A percentile compares a stretch with the other conserved stretches of the same genome.
phyloP scores from a whole-genome alignment of 139 green algal genomes.

The Monoraphidium neglectum region DNA sequence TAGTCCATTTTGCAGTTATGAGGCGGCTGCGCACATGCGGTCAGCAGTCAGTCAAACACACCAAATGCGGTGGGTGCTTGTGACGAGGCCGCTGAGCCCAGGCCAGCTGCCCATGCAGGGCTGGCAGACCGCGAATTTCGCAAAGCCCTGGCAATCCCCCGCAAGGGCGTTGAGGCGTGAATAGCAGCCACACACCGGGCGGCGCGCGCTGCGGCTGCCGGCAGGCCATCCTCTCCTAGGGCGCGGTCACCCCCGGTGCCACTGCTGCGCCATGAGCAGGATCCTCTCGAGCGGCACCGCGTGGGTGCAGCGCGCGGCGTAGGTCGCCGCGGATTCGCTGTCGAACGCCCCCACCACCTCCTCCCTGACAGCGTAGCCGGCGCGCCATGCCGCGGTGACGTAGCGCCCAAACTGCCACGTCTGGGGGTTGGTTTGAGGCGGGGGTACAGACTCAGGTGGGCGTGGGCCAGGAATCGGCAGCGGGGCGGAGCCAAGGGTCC shows the following conservation, averaged over 20 bases:
- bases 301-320: constrained; percentile 19
- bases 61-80: no score
- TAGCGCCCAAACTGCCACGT: constrained; percentile 27
- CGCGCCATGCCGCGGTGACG: constrained; percentile 20
- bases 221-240: no score
- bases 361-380: constrained; percentile 23
- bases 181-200: no score
- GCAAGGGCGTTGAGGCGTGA: no score
- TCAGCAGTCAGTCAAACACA: no score
- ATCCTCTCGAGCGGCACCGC: constrained; percentile 16
- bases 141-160: no score
- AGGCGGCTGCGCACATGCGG: no score
- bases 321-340: constrained; percentile 5
- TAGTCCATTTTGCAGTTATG: no score
- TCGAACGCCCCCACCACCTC: constrained; percentile 28
- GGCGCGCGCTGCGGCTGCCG: no score
- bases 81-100: no score
- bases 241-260: neutral
- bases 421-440: neutral
- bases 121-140: no score
- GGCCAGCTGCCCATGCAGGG: no score
- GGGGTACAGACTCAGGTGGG: neutral
- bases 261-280: constrained; percentile 26
- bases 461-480: neutral
- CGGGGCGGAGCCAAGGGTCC: neutral